Evolutionary conservation across 2,329 filamentous ascomycete species (phyloP).

Genomic region (Madurella mycetomatis): DNA sequence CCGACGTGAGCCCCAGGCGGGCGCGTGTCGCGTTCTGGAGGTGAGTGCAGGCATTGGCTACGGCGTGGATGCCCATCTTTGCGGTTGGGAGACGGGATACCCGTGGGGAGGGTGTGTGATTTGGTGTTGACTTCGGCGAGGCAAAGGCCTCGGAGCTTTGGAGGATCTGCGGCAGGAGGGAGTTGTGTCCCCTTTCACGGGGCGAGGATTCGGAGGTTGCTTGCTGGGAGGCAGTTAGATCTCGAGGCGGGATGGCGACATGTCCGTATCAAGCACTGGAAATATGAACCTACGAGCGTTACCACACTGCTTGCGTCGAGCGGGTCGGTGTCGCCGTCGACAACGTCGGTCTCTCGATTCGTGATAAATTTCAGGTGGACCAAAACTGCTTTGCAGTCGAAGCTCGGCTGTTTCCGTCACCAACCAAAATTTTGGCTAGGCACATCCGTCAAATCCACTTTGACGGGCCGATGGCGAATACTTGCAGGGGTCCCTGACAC

Average conservation of each 20-base stretch:
- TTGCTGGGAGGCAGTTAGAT: neutral
- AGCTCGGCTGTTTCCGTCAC: conserved; percentile 20
- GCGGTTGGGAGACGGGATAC: neutral
- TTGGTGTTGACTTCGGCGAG: neutral
- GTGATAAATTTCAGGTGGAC: conserved; percentile 12
- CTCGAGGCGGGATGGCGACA: neutral
- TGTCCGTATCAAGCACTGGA: too few species aligned
- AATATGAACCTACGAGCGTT: neutral
- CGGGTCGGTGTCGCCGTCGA: conserved; percentile 5
- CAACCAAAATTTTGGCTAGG: conserved; percentile 17
- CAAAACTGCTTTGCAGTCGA: conserved; percentile 5
- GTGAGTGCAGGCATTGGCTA: conserved; percentile 81
- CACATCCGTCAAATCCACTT: neutral
- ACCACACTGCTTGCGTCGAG: neutral
- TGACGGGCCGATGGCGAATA: neutral
- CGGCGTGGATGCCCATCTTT: conserved; percentile 55
- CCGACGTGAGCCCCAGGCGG: conserved; percentile 78
- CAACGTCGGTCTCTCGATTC: neutral
- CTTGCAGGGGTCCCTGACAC: conserved; percentile 4
- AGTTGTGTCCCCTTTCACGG: neutral
- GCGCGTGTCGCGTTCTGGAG: conserved; percentile 83
- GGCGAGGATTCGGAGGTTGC: neutral
- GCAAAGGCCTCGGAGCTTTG: neutral
- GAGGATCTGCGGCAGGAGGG: neutral
- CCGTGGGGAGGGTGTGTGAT: neutral